Base-by-base conservation (phyloP, 768 basidiomycete genomes). In the Tulasnella sp. region DNA sequence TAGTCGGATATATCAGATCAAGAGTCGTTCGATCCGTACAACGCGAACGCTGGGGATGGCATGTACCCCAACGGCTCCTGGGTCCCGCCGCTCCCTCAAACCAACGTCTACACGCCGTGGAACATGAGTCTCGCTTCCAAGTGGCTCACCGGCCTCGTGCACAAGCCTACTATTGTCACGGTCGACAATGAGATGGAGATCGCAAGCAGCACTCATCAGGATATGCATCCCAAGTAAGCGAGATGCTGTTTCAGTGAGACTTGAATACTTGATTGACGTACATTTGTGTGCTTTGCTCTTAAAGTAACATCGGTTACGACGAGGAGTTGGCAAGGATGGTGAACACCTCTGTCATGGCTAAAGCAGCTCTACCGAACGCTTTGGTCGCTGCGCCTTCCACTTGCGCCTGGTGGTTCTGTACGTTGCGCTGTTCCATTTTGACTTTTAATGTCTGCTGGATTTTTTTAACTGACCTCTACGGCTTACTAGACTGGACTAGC, bases 181-280 rank as follows among this genome's bases (percentile, higher is more conserved):
- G 71, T 80, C 58, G 79, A 80, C 65, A 80, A 80, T 64, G 79
- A 80, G 66, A 80, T 80, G 15, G 79, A 80, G 65, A 80, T 80
- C 54, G 76, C 79, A 15, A 68, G 69, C 53, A 75, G 65, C 60
- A 80, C 79, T 12, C 79, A 80, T 63, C 75, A 77, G 66, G 79
- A 80, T 62, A 80, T 80, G 77, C 79, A 80, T 64, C 78, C 79
- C 1, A 63, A 60, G 75, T 76, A 66, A 46, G 71, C 64, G 21
- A 38, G 43, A 30, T 5, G 25, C 38, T 10, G 5, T 24, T 4
- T 58, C 58, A 41, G 60, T 21, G n/a, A n/a, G n/a, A n/a, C n/a
- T n/a, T n/a, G n/a, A n/a, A n/a, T n/a, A n/a, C 19, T 11, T 34
- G 49, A 11, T 22, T 52, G 45, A 12, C 41, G 31, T 44, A 12